These are phyloP conservation scores for Eucalyptus dawsonii DNA, from an alignment of 345 rosid genomes.

Conservation along the genomic window DNA sequence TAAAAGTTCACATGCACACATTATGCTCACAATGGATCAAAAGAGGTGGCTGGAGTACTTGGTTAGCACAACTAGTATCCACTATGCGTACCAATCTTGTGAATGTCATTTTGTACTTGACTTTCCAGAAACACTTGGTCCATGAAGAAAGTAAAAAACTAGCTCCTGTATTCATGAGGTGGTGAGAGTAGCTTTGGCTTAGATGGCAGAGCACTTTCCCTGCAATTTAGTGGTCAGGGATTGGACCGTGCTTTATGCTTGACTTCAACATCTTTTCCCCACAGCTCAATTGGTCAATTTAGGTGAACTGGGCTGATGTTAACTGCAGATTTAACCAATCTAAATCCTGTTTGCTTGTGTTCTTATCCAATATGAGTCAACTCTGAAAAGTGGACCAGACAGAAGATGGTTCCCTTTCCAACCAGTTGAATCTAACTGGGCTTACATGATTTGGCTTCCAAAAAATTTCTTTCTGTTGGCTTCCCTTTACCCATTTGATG, in stretches of 20 bases:
- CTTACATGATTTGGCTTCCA: background rate
- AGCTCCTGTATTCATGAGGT: background rate
- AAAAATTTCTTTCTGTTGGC: background rate
- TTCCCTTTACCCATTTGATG: background rate
- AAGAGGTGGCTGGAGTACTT: background rate
- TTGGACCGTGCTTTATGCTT: background rate
- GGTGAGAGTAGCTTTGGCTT: background rate
- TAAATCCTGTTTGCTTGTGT: background rate
- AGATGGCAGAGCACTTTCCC: background rate
- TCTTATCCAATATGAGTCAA: background rate
- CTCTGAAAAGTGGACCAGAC: background rate
- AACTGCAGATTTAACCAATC: background rate
- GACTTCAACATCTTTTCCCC: background rate
- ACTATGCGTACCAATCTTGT: background rate
- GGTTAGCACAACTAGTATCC: background rate
- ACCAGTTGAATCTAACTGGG: background rate
- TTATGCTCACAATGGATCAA: background rate
- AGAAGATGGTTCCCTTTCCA: background rate
- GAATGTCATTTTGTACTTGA: background rate
- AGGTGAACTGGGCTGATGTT: background rate
- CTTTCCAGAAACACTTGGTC: background rate
- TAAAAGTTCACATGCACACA: background rate
- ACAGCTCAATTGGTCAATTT: background rate
- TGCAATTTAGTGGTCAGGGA: background rate
- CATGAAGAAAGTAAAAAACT: background rate